Conservation (phyloP, 176 grass and related monocot genomes). For the Musa itinerans region DNA sequence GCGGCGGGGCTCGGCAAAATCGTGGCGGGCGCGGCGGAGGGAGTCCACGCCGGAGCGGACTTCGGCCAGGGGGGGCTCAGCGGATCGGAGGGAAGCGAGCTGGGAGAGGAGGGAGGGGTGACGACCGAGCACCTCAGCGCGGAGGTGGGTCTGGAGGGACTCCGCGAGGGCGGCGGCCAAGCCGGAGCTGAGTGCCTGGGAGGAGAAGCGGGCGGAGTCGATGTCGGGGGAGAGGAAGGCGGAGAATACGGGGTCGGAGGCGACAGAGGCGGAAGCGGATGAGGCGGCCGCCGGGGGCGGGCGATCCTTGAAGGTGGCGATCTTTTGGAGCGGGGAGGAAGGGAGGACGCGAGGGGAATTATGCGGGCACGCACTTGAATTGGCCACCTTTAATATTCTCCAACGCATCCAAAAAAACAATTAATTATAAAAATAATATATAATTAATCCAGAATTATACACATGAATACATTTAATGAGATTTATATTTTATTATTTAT, state of each 20-base stretch:
- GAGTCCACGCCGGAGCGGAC: slow-evolving; percentile 54
- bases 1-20: slow-evolving; percentile 36
- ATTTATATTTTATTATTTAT: too few species aligned
- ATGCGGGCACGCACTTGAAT: too few species aligned
- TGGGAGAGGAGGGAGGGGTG: slow-evolving; percentile 74
- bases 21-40: slow-evolving; percentile 43
- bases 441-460: too few species aligned
- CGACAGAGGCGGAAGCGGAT: neutral
- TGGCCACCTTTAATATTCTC: too few species aligned
- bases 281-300: neutral
- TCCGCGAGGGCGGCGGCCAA: slow-evolving; percentile 57
- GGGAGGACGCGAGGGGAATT: neutral
- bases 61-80: slow-evolving; percentile 50
- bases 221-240: slow-evolving; percentile 59
- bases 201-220: slow-evolving; percentile 78
- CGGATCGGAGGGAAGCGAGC: slow-evolving; percentile 82
- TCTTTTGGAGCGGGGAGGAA: slow-evolving; percentile 17
- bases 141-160: slow-evolving; percentile 64
- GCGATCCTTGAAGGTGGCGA: slow-evolving; percentile 16
- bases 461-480: too few species aligned
- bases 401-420: too few species aligned
- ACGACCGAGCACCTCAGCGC: slow-evolving; percentile 76
- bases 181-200: slow-evolving; percentile 76
- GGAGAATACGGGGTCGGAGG: slow-evolving; percentile 72
- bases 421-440: too few species aligned